Evolutionary conservation across 768 basidiomycete genomes (phyloP).

Genomic region (Russula lepida): DNA sequence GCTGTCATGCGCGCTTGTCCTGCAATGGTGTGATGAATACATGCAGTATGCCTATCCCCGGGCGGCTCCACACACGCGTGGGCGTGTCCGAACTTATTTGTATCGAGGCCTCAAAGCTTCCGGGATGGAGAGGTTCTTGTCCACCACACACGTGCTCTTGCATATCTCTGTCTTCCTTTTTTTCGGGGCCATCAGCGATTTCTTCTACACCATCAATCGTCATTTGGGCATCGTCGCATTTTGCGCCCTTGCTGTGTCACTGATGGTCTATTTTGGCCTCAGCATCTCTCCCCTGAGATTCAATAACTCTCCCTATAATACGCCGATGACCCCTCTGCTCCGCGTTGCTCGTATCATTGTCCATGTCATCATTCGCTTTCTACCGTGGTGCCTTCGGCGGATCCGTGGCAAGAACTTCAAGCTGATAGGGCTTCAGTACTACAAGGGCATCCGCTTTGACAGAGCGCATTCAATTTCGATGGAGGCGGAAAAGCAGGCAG

Average conservation of each 20-base stretch:
- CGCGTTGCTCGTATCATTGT: background rate
- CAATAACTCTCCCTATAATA: slow-evolving; percentile 10
- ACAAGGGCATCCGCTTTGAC: slow-evolving; percentile 5
- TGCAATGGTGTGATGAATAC: slow-evolving; percentile 17
- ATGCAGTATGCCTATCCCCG: background rate
- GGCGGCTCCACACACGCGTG: slow-evolving; percentile 4
- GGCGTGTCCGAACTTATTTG: slow-evolving; percentile 10
- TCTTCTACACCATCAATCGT: background rate
- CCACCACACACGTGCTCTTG: slow-evolving; percentile 3
- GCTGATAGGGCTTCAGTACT: background rate
- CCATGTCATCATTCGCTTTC: background rate
- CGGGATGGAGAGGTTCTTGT: slow-evolving; percentile 8
- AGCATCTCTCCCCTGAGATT: slow-evolving; percentile 9
- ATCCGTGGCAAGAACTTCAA: background rate
- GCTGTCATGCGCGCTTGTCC: slow-evolving; percentile 11
- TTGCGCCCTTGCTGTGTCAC: background rate
- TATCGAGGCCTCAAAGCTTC: slow-evolving; percentile 4
- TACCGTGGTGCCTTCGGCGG: background rate
- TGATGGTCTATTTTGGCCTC: background rate
- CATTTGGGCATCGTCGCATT: background rate
- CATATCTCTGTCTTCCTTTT: slow-evolving; percentile 14
- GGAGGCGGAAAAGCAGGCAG: background rate
- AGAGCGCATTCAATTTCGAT: background rate
- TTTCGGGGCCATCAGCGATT: slow-evolving; percentile 13
- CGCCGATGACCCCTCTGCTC: slow-evolving; percentile 8